These are phyloP conservation scores for Ilyonectria destructans DNA, from an alignment of 2,329 filamentous ascomycete species.

Conservation along the genomic window DNA sequence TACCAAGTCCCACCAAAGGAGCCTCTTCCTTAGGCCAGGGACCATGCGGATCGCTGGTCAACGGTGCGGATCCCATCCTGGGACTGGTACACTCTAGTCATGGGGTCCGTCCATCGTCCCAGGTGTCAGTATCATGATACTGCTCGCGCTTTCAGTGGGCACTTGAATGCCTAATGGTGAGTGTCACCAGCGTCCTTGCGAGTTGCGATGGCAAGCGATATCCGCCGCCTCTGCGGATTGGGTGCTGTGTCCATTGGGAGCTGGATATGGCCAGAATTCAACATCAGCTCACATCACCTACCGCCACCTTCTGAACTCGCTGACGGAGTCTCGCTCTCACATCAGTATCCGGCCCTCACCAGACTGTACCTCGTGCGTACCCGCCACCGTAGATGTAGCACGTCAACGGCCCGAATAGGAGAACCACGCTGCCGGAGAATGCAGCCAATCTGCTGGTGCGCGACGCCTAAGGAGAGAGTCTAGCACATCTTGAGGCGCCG, in stretches of 20 bases:
- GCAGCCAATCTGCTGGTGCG: conserved; percentile 39
- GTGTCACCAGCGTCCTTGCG: background rate
- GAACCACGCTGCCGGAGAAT: conserved; percentile 31
- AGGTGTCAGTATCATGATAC: background rate
- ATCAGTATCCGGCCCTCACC: background rate
- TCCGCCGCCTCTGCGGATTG: background rate
- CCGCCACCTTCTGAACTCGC: background rate
- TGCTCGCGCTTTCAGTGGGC: conserved; percentile 13
- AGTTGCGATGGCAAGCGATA: background rate
- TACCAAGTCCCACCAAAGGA: conserved; percentile 9
- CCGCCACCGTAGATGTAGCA: conserved; percentile 22
- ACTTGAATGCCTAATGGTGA: background rate
- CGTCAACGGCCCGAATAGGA: conserved; percentile 50
- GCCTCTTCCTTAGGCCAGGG: conserved; percentile 2
- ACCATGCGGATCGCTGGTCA: conserved; percentile 14
- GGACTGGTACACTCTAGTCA: conserved; percentile 21
- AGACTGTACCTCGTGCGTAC: conserved; percentile 3
- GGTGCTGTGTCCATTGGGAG: background rate
- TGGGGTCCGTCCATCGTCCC: conserved; percentile 18
- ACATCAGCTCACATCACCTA: background rate
- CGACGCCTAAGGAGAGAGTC: conserved; percentile 22
- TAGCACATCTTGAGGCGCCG: conserved; percentile 5
- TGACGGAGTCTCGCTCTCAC: background rate
- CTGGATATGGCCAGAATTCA: background rate
- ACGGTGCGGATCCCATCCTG: conserved; percentile 13